These are phyloP conservation scores for Punctularia strigosozonata DNA, from an alignment of 768 basidiomycete genomes.

Conservation along the genomic window DNA sequence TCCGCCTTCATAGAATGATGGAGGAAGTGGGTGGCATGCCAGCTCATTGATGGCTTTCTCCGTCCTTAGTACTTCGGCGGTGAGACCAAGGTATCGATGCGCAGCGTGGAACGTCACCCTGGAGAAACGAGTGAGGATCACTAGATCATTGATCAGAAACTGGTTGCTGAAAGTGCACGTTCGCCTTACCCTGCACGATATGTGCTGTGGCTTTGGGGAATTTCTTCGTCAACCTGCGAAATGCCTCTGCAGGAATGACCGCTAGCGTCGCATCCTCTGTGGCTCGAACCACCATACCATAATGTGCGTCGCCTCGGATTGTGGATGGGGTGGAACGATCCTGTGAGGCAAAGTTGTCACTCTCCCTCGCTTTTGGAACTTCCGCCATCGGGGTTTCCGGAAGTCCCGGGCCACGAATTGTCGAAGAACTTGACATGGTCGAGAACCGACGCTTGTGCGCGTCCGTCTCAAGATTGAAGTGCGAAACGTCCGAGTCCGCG, in stretches of 20 bases:
- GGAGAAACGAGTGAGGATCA: constrained; percentile 91
- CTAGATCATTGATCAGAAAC: constrained; percentile 18
- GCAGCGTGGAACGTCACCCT: constrained; percentile 97
- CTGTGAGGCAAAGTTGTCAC: no score
- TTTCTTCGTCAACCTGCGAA: constrained; percentile 86
- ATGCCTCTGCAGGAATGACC: constrained; percentile 98
- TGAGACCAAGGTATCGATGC: constrained; percentile 91
- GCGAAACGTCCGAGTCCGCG: constrained; percentile 56
- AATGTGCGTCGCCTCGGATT: constrained; percentile 27
- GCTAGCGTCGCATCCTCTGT: constrained; percentile 91
- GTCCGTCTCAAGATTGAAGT: constrained; percentile 34
- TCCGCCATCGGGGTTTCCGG: constrained; percentile 6
- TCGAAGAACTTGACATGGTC: constrained; percentile 57
- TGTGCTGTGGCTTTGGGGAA: constrained; percentile 96
- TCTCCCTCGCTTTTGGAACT: no score
- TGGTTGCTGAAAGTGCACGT: neutral
- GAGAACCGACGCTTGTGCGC: constrained; percentile 37
- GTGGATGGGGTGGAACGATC: constrained; percentile 3
- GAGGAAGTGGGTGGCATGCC: constrained; percentile 88
- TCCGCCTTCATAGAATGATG: constrained; percentile 84
- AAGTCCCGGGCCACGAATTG: constrained; percentile 39
- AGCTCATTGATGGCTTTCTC: constrained; percentile 97
- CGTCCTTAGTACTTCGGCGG: constrained; percentile 88
- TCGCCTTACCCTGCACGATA: constrained; percentile 72
- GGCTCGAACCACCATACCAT: constrained; percentile 84